Conservation (phyloP, 2,329 filamentous ascomycete genomes). For the Fusarium pseudonygamai region DNA sequence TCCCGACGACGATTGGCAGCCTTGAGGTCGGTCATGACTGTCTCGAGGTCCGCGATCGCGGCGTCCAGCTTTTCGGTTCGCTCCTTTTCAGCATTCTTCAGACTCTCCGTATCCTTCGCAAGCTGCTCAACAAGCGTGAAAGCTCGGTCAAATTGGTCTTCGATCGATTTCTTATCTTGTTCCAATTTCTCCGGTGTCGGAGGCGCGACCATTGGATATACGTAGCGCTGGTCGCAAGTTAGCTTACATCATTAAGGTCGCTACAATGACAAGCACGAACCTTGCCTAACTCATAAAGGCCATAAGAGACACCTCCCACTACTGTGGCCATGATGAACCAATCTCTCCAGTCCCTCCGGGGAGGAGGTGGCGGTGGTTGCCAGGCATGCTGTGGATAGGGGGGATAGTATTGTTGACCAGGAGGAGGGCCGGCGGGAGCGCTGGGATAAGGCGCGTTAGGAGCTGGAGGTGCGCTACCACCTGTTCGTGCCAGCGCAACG, state of each 20-base stretch:
- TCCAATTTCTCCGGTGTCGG: constrained; percentile 94
- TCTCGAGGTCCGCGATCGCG: constrained; percentile 85
- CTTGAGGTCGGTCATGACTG: constrained; percentile 83
- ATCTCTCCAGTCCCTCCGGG: constrained; percentile 93
- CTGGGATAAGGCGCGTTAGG: constrained; percentile 55
- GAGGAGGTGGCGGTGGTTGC: constrained; percentile 68
- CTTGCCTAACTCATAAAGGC: constrained; percentile 87
- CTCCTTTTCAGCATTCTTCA: constrained; percentile 87
- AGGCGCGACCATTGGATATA: constrained; percentile 89
- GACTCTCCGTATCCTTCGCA: constrained; percentile 84
- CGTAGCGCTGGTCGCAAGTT: constrained; percentile 73
- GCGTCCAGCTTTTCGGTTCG: constrained; percentile 85
- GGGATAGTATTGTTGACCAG: constrained; percentile 58
- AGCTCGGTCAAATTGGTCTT: constrained; percentile 91
- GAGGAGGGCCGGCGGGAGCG: constrained; percentile 55
- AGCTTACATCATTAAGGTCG: neutral
- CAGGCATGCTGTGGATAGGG: constrained; percentile 64
- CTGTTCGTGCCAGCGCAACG: constrained; percentile 78
- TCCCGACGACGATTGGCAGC: constrained; percentile 82
- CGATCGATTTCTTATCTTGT: constrained; percentile 91
- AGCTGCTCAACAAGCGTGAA: constrained; percentile 94
- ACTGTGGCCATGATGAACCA: constrained; percentile 99
- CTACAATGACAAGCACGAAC: constrained; percentile 54
- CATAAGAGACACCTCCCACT: constrained; percentile 88
- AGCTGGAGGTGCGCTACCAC: constrained; percentile 62